Evolutionary conservation across 1,139 yeast genomes (phyloP), one percentile per base, ranked within the genome.

Genomic region (Yamadazyma sp.): DNA sequence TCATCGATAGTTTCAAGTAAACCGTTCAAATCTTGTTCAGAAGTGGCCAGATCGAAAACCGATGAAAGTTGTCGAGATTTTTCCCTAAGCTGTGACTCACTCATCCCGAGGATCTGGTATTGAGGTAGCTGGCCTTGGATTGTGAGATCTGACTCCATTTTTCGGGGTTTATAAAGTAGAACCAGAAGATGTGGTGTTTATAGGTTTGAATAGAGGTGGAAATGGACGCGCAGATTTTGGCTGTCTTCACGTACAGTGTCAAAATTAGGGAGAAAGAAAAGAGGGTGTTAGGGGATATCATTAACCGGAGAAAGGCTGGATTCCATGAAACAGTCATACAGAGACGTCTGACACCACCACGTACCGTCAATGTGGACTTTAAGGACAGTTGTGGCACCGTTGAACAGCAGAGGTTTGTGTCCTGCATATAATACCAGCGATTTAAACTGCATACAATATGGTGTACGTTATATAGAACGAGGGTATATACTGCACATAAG

Each of bases 21-120:
- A 3, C 36, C 40, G 22, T 43, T 36, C 7, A 50, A 37, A 12
- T 48, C 50, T 17, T 43, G 42, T 26, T 50, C 54, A 11, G 39
- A 39, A 3, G 42, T 17, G 15, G 54, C 52, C 9, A 14, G 11
- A 7, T 46, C 40, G 18, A 48, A 49, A 10, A 22, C 26, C 4
- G 20, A 2, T 8, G 8, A 5, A 6, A 43, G 5, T 8, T 42
- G 35, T 2, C 28, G 18, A 10, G 41, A 22, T 24, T 38, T 35
- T 15, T 17, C 20, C 15, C 16, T 14, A 10, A 41, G 40, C 11
- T 35, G 29, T 3, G 26, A 15, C 4, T 23, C 26, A 9, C 14
- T 34, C 24, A 29, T 40, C 10, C 33, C 22, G 9, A 41, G 36
- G 28, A 37, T 23, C 9, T 33, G 14, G 31, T 40, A 40, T 8